Percentiles rank a stretch among this genome's conserved stretches.
These are phyloP conservation scores for Multifurca ochricompacta DNA, from an alignment of 768 basidiomycete genomes.

Conservation along the genomic window DNA sequence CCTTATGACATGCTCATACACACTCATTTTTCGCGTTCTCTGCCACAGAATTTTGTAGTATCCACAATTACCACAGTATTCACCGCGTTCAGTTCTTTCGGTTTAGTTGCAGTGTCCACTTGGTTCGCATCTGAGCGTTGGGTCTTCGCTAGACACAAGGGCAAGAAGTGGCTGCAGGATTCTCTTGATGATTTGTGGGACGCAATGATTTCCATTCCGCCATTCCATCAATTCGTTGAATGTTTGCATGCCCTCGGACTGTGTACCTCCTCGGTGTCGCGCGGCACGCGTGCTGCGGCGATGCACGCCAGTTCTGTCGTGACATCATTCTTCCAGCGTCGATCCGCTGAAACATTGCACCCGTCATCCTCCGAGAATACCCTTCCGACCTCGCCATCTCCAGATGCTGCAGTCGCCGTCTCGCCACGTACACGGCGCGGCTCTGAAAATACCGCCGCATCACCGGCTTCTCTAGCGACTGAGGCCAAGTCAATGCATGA, in stretches of 20 bases:
- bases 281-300: constrained; percentile 4
- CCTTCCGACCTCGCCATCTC: constrained; percentile 7
- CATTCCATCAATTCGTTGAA: constrained; percentile 6
- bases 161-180: constrained; percentile 64
- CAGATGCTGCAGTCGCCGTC: neutral
- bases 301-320: constrained; percentile 10
- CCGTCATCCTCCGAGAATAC: constrained; percentile 17
- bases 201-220: constrained; percentile 12
- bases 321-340: constrained; percentile 10
- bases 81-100: constrained; percentile 66
- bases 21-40: neutral
- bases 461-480: constrained; percentile 20
- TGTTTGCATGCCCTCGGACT: neutral
- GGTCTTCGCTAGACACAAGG: constrained; percentile 53
- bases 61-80: constrained; percentile 70
- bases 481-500: constrained; percentile 1
- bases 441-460: constrained; percentile 20
- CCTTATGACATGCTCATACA: neutral
- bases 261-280: neutral
- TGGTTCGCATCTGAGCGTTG: constrained; percentile 71
- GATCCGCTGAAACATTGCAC: neutral
- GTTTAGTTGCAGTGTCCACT: constrained; percentile 58
- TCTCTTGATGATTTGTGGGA: constrained; percentile 40
- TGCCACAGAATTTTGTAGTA: constrained; percentile 44
- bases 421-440: constrained; percentile 9